Evolutionary conservation across 305 asterid species (phyloP).

Genomic region (Andrographis paniculata): DNA sequence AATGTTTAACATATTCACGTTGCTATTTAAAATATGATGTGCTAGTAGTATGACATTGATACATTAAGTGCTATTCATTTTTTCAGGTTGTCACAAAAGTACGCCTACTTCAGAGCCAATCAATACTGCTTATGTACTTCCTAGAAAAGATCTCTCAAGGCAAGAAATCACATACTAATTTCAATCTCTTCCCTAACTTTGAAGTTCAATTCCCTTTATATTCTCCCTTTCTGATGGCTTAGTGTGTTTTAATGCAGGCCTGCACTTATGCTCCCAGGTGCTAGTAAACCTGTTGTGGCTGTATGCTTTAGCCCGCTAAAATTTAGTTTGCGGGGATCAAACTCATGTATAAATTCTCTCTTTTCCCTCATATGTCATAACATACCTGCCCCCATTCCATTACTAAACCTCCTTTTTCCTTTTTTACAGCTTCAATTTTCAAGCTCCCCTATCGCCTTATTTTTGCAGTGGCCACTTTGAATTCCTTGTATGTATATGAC

Average conservation of each 20-base stretch:
- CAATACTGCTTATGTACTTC: slow-evolving; percentile 75
- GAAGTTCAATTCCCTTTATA: neutral
- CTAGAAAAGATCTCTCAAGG: slow-evolving; percentile 94
- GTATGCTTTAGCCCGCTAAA: slow-evolving; percentile 82
- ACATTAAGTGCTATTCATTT: neutral
- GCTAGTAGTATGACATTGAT: neutral
- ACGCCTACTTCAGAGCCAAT: slow-evolving; percentile 55
- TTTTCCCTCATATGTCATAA: slow-evolving; percentile 10
- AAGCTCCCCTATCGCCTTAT: slow-evolving; percentile 87
- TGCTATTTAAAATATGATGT: neutral
- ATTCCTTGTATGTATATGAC: slow-evolving; percentile 80
- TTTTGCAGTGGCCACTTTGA: slow-evolving; percentile 90
- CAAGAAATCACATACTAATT: slow-evolving; percentile 30
- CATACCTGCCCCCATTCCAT: slow-evolving; percentile 15
- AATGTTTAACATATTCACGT: too few relatives aligned
- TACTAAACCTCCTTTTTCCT: slow-evolving; percentile 10
- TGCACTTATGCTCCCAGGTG: slow-evolving; percentile 94
- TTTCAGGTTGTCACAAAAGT: slow-evolving; percentile 73
- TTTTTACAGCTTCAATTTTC: slow-evolving; percentile 56
- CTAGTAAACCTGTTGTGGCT: slow-evolving; percentile 90
- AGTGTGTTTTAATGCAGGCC: slow-evolving; percentile 54
- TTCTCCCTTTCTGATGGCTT: slow-evolving; percentile 6
- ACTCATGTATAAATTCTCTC: slow-evolving; percentile 37
- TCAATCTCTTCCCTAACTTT: too few relatives aligned
- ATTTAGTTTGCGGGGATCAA: slow-evolving; percentile 57